Conservation (phyloP, 2,329 filamentous ascomycete genomes). For the Dendryphion nanum region DNA sequence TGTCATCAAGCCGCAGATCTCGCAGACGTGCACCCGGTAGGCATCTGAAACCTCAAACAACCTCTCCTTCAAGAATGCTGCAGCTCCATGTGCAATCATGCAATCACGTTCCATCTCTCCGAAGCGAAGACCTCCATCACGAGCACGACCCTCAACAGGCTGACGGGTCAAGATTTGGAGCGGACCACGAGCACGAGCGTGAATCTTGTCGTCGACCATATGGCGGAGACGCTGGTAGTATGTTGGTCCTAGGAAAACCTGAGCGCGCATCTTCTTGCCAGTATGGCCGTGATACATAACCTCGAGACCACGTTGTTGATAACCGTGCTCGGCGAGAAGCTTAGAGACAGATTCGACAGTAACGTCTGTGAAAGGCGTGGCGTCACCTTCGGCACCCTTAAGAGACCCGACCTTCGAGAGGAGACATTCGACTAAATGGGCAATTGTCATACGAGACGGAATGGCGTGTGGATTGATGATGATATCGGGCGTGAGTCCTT, state of each 20-base stretch:
- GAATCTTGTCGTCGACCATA: slow-evolving; percentile 99
- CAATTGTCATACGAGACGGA: slow-evolving; percentile 99
- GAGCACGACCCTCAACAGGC: slow-evolving; percentile 95
- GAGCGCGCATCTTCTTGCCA: slow-evolving; percentile 85
- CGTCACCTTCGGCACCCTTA: slow-evolving; percentile 93
- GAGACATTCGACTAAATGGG: slow-evolving; percentile 98
- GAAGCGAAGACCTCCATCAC: slow-evolving; percentile 97
- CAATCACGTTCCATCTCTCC: slow-evolving; percentile 99
- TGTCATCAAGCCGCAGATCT: slow-evolving; percentile 98
- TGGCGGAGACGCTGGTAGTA: slow-evolving; percentile 98
- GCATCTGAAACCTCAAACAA: slow-evolving; percentile 97
- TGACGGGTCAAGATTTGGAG: slow-evolving; percentile 97
- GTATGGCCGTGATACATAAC: slow-evolving; percentile 99
- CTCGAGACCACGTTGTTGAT: slow-evolving; percentile 96
- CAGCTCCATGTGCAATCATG: slow-evolving; percentile 99
- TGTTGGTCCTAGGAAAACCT: slow-evolving; percentile 95
- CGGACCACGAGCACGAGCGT: slow-evolving; percentile 94
- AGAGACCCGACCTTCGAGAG: slow-evolving; percentile 93
- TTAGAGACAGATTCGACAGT: slow-evolving; percentile 92
- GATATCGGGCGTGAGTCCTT: slow-evolving; percentile 89
- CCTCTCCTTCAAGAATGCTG: slow-evolving; percentile 94
- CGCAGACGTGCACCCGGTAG: slow-evolving; percentile 96
- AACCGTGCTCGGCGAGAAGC: slow-evolving; percentile 82
- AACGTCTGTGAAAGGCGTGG: slow-evolving; percentile 95
- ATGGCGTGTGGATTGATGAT: slow-evolving; percentile 99